Percentiles rank a stretch among this genome's conserved stretches.
Conservation (phyloP, 352 stramenopile genomes). For the Globisporangium acanthophoron region DNA sequence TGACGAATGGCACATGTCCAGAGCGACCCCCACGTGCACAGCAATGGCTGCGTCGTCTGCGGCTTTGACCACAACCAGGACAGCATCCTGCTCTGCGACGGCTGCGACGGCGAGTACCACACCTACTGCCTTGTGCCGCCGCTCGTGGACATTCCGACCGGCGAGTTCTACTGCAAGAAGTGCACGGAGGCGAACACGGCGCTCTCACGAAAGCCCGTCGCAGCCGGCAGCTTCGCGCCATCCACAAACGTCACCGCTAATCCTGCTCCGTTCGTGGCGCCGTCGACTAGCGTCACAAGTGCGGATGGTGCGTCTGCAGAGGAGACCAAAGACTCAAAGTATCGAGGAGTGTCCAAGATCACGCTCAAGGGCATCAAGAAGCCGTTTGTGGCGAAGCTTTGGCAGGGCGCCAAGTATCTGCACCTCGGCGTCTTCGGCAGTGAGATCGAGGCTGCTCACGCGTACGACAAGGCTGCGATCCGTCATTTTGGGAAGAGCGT, state of each 20-base stretch:
- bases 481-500: slow-evolving; percentile 57
- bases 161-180: slow-evolving; percentile 82
- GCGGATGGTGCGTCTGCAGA: slow-evolving; percentile 19
- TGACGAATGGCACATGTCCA: background rate
- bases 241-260: background rate
- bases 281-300: background rate
- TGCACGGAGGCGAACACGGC: slow-evolving; percentile 40
- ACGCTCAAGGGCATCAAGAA: slow-evolving; percentile 78
- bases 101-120: slow-evolving; percentile 85
- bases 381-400: slow-evolving; percentile 72
- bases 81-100: slow-evolving; percentile 80
- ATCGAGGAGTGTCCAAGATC: slow-evolving; percentile 74
- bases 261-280: background rate
- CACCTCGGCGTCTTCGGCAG: slow-evolving; percentile 67
- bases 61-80: slow-evolving; percentile 67
- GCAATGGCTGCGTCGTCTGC: slow-evolving; percentile 63
- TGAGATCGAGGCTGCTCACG: slow-evolving; percentile 77
- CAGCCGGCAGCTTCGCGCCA: background rate
- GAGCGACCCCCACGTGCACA: slow-evolving; percentile 21
- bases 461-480: slow-evolving; percentile 73
- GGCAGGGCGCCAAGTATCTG: slow-evolving; percentile 56
- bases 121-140: slow-evolving; percentile 78
- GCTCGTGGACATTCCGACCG: slow-evolving; percentile 60
- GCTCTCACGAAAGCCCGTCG: slow-evolving; percentile 29
- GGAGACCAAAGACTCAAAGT: slow-evolving; percentile 71